Percentiles rank a stretch among this genome's conserved stretches.
Evolutionary conservation across 305 asterid genomes (phyloP).

Genomic region (Caryopteris hybrid): DNA sequence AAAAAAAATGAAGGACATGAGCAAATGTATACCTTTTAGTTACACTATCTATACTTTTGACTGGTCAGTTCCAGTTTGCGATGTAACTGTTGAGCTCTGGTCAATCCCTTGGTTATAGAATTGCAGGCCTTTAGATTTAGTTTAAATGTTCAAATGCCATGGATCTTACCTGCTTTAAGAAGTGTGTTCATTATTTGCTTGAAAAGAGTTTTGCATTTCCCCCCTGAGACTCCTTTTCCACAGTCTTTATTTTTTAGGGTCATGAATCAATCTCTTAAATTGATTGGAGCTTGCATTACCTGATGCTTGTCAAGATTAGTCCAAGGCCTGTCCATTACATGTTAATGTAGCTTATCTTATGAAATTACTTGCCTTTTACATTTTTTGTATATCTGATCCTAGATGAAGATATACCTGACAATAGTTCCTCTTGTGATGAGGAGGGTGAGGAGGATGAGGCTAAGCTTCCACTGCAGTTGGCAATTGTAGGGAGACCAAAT

Average conservation of each 20-base stretch:
- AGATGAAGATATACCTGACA: constrained; percentile 39
- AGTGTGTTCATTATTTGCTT: not conserved
- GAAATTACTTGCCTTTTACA: not conserved
- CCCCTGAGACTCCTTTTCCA: not conserved
- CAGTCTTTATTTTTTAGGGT: not conserved
- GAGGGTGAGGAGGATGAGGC: constrained; percentile 42
- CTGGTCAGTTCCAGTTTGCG: not conserved
- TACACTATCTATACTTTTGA: not conserved
- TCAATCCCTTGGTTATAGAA: too few species aligned
- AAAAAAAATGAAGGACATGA: not conserved
- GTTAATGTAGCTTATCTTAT: not conserved
- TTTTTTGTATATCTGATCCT: constrained; percentile 21
- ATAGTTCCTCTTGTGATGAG: constrained; percentile 34
- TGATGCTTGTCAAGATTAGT: not conserved
- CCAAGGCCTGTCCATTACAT: constrained; percentile 1
- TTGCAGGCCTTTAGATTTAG: not conserved
- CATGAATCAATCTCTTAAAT: not conserved
- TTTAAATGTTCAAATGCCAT: not conserved
- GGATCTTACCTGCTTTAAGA: not conserved
- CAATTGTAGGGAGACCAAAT: constrained; percentile 91
- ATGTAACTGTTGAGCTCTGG: too few species aligned
- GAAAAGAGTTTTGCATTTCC: not conserved
- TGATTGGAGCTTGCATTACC: not conserved
- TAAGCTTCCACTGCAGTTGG: constrained; percentile 88
- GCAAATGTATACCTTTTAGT: not conserved